Base-by-base conservation (phyloP, 2,329 filamentous ascomycete species). In the Paecilomyces sp. region DNA sequence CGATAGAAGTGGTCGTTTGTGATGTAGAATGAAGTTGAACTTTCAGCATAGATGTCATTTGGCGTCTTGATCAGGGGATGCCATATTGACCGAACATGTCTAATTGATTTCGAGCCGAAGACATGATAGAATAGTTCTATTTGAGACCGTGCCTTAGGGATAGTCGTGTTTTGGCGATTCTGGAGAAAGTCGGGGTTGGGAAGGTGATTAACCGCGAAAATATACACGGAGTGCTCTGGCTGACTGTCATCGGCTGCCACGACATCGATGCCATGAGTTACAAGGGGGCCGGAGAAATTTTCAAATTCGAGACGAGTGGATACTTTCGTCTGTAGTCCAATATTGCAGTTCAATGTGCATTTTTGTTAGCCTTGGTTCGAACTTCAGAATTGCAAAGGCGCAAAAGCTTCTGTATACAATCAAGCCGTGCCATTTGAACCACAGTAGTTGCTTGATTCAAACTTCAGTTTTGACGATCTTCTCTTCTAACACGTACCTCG, bases 221-320 rank as follows among this genome's bases (percentile, higher is more conserved):
- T 82, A 63, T 85, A 87, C 5, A 87, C 80, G 0, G 81, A 68
- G 24, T 25, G 72, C 1, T 74, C 67, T 9, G 70, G 36, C 2
- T 65, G 65, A 1, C 77, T 65, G 0, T 77, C 79, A 61, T 86
- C 83, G 2, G 75, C 68, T 47, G n/a, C 41, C n/a, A 85, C 76
- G 6, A 88, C 75, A 60, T 85, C 83, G 61, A 88, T 84, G 1
- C 85, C 85, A 62, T 88, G 85, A 0, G 85, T 85, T 5, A 82
- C 66, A 56, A 87, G 85, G 0, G 83, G 76, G 0, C 77, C 77
- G 1, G 78, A 60, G 62, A 86, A 87, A 57, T 80, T 78, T 6
- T 79, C 72, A 15, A 86, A 77, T 0, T 66, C 62, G 2, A 88
- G 74, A 24, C 79, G 75, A 53, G 71, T 76, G 0, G 77, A 76